A percentile compares a stretch with the other conserved stretches of the same genome.
These are phyloP conservation scores for Tardiomyces depauwii DNA, from an alignment of 1,139 yeast species.

Conservation along the genomic window DNA sequence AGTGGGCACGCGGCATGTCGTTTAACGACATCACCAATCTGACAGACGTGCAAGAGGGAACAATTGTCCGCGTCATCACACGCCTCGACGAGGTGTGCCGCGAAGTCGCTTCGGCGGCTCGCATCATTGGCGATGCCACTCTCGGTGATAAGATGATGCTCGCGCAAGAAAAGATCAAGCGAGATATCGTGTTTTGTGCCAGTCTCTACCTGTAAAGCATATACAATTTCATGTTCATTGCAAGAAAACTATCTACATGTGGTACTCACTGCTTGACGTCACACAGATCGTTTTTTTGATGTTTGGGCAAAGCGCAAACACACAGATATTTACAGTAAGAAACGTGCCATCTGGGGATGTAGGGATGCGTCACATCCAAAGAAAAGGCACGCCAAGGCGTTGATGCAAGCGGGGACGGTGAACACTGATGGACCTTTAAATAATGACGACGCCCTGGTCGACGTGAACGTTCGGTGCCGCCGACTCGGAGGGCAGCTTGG, in stretches of 20 bases:
- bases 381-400: too few relatives aligned
- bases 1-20: slow-evolving; percentile 94
- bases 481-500: slow-evolving; percentile 50
- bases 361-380: too few relatives aligned
- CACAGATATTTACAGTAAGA: too few relatives aligned
- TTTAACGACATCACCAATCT: slow-evolving; percentile 84
- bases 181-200: slow-evolving; percentile 97
- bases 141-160: slow-evolving; percentile 80
- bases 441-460: slow-evolving; percentile 24
- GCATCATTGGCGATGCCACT: slow-evolving; percentile 86
- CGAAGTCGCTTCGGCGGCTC: slow-evolving; percentile 87
- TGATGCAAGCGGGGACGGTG: too few relatives aligned
- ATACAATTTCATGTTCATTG: too few relatives aligned
- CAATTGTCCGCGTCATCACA: slow-evolving; percentile 94
- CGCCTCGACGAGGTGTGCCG: slow-evolving; percentile 91
- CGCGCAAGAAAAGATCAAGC: slow-evolving; percentile 89
- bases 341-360: too few relatives aligned
- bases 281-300: too few relatives aligned
- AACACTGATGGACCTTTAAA: slow-evolving; percentile 10
- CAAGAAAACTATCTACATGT: too few relatives aligned
- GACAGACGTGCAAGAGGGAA: slow-evolving; percentile 89
- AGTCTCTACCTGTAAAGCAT: slow-evolving; percentile 58
- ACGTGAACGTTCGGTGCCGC: slow-evolving; percentile 14
- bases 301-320: too few relatives aligned
- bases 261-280: too few relatives aligned